Evolutionary conservation across 2,329 filamentous ascomycete species (phyloP), one percentile per base, ranked within the genome.

Genomic region (Tolypocladium ophioglossoides): DNA sequence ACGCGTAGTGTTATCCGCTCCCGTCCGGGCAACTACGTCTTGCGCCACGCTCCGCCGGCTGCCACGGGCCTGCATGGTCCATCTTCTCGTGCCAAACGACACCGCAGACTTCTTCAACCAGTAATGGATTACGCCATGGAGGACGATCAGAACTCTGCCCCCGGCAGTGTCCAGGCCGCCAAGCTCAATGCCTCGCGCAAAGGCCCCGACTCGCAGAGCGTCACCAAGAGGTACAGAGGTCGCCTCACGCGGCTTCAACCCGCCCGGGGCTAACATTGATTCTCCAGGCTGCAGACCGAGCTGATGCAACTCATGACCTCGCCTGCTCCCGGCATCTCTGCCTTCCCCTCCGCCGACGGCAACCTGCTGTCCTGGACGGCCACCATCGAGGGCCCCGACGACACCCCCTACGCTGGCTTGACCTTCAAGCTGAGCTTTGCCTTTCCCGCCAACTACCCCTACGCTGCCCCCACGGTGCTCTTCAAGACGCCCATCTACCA

Each of bases 401-500:
- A 90, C 65, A 99, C 94, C 1, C 92, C 91, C 53, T 99, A 99
- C 72, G 85, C 88, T 39, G 84, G 84, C 60, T 82, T 97, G 53
- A 89, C 83, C 50, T 87, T 99, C 75, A 97, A 96, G 77, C 87
- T 99, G 62, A 87, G 85, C 62, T 92, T 99, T 69, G 79, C 84
- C 50, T 99, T 97, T 73, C 91, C 92, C 10, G 77, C 82, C 63
- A 96, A 92, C 75, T 99, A 99, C 69, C 94, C 94, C 11, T 96
- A 96, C 70, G 82, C 86, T 1, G 83, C 94, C 24, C 94, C 94
- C 0, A 90, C 87, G 2, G 94, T 99, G 20, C 80, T 96, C 56
- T 99, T 96, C 84, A 95, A 91, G 77, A 99, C 95, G 8, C 94
- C 94, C 39, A 96, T 99, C 73, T 99, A 97, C 78, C 94, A 99